These are phyloP conservation scores for Penicillium sp. DNA, from an alignment of 2,329 filamentous ascomycete genomes.

Conservation along the genomic window DNA sequence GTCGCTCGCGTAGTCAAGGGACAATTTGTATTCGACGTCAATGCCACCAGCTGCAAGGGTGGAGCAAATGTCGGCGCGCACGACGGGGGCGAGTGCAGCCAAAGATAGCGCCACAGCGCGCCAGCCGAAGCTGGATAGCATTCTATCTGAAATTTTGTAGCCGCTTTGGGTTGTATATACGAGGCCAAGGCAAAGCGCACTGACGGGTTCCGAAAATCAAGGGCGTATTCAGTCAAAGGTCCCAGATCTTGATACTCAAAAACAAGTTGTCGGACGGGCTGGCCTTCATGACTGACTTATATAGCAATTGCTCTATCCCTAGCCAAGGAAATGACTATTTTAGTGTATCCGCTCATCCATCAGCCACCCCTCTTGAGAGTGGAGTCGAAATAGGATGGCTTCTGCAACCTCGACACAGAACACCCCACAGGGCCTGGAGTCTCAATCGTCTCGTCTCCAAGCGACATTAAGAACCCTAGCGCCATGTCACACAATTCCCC, in stretches of 20 bases:
- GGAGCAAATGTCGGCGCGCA: constrained; percentile 44
- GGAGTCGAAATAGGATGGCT: not conserved
- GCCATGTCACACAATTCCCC: not conserved
- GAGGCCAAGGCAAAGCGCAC: not conserved
- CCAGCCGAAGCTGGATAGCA: constrained; percentile 27
- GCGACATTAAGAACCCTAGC: not conserved
- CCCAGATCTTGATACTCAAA: not conserved
- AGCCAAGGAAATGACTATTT: not conserved
- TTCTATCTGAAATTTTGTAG: constrained; percentile 10
- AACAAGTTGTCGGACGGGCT: not conserved
- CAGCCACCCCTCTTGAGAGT: not conserved
- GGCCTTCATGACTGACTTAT: not conserved
- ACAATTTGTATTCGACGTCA: constrained; percentile 37
- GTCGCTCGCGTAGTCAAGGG: constrained; percentile 43
- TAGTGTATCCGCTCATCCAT: constrained; percentile 12
- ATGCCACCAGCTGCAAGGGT: constrained; percentile 42
- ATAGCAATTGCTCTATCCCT: constrained; percentile 3
- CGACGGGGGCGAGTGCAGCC: constrained; percentile 25
- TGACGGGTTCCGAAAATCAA: not conserved
- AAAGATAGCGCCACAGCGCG: constrained; percentile 24
- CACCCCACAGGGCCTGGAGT: not conserved
- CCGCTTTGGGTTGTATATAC: not conserved
- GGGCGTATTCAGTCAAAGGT: not conserved
- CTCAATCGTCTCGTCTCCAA: not conserved
- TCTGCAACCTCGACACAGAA: not conserved